Percentiles rank a stretch among this genome's conserved stretches.
Conservation (phyloP, 306 rosid genomes). For the Senna tora region DNA sequence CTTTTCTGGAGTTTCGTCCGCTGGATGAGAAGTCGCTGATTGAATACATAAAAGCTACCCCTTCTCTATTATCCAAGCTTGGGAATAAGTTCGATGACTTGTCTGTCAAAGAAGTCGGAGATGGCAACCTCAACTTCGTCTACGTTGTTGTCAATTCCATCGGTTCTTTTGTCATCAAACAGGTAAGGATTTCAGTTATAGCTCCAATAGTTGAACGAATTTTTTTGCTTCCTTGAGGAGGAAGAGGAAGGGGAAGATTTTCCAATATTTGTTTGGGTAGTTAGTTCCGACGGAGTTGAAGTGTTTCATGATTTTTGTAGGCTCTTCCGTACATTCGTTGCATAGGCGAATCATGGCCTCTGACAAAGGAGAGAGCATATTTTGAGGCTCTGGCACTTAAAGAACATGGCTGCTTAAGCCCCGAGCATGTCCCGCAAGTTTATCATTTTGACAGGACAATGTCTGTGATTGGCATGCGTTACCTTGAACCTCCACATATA, state of each 20-base stretch:
- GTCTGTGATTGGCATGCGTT: conserved; percentile 87
- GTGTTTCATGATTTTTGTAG: conserved; percentile 39
- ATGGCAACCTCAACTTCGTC: conserved; percentile 89
- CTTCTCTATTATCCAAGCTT: conserved; percentile 68
- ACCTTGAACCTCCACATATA: conserved; percentile 89
- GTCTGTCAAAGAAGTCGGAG: conserved; percentile 78
- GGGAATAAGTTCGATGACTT: conserved; percentile 55
- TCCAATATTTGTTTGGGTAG: neutral
- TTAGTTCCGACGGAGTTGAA: neutral
- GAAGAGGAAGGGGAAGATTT: no score
- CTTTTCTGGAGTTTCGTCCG: conserved; percentile 66
- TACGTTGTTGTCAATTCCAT: conserved; percentile 61
- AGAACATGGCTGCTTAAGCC: conserved; percentile 47
- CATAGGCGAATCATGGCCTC: conserved; percentile 94
- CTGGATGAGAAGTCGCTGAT: conserved; percentile 64
- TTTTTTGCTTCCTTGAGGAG: neutral
- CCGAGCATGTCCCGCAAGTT: conserved; percentile 79
- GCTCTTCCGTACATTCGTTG: conserved; percentile 85
- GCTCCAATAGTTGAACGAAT: conserved; percentile 29
- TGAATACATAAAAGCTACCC: conserved; percentile 73
- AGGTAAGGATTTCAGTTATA: conserved; percentile 48
- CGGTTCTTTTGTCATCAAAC: conserved; percentile 86
- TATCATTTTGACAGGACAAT: conserved; percentile 82
- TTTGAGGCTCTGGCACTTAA: conserved; percentile 71
- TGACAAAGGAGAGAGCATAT: conserved; percentile 90